Evolutionary conservation across 257 asterid species (phyloP).

Genomic region (Craterostigma plantagineum): DNA sequence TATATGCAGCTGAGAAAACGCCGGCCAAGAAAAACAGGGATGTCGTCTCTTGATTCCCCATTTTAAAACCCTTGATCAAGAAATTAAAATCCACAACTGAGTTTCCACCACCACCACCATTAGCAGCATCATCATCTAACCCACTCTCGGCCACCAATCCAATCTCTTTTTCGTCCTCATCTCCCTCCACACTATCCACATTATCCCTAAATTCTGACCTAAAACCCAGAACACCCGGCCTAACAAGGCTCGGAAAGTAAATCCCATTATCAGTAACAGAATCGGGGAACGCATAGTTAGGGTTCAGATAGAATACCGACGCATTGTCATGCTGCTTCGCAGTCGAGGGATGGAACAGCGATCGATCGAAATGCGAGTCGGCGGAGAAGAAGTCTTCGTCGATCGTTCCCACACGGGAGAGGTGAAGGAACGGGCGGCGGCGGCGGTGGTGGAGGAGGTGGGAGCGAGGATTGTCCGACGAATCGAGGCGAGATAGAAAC

Average conservation of each 20-base stretch:
- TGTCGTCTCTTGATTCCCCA: slow-evolving; percentile 43
- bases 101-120: slow-evolving; percentile 13
- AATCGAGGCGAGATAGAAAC: slow-evolving; percentile 59
- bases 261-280: slow-evolving; percentile 30
- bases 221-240: slow-evolving; percentile 26
- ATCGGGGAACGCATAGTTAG: slow-evolving; percentile 25
- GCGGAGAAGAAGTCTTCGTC: slow-evolving; percentile 90
- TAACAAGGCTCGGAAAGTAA: slow-evolving; percentile 17
- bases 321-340: slow-evolving; percentile 27
- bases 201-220: slow-evolving; percentile 23
- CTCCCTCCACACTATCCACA: slow-evolving; percentile 9
- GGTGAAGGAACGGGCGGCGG: slow-evolving; percentile 76
- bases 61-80: slow-evolving; percentile 48
- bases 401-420: slow-evolving; percentile 69
- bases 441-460: slow-evolving; percentile 30
- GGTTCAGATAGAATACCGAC: slow-evolving; percentile 21
- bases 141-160: slow-evolving; percentile 15
- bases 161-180: slow-evolving; percentile 14
- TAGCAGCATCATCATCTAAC: too few species aligned
- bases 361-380: slow-evolving; percentile 65
- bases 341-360: slow-evolving; percentile 39
- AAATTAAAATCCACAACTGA: slow-evolving; percentile 45
- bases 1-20: slow-evolving; percentile 38
- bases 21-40: slow-evolving; percentile 43
- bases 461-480: slow-evolving; percentile 18